These are phyloP conservation scores for Parastagonospora avenae DNA, from an alignment of 2,329 filamentous ascomycete species.

Conservation along the genomic window DNA sequence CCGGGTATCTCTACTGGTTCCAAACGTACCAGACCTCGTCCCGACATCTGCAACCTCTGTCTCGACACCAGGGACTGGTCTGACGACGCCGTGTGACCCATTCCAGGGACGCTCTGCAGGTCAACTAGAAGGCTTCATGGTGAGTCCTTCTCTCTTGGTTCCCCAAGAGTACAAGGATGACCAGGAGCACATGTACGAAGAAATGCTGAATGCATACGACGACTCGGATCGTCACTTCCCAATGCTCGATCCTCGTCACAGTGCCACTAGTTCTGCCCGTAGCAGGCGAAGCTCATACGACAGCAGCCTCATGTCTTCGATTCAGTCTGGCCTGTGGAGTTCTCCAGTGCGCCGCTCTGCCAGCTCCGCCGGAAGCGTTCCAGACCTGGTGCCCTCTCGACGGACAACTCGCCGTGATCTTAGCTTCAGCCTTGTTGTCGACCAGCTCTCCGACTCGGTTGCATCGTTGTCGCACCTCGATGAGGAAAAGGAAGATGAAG, in stretches of 20 bases:
- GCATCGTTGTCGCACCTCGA: constrained; percentile 30
- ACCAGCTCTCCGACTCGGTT: constrained; percentile 42
- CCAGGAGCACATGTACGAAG: constrained; percentile 44
- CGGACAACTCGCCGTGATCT: constrained; percentile 35
- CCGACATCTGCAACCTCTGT: constrained; percentile 41
- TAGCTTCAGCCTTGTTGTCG: constrained; percentile 35
- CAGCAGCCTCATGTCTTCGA: constrained; percentile 57
- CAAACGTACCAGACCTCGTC: constrained; percentile 42
- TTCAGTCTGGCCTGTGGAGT: constrained; percentile 40
- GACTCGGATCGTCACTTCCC: constrained; percentile 55
- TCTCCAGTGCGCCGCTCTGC: constrained; percentile 43
- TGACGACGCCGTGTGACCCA: constrained; percentile 35
- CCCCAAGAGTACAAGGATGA: constrained; percentile 43
- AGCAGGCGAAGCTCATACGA: constrained; percentile 63
- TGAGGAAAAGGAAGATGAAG: constrained; percentile 36
- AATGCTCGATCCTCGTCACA: constrained; percentile 48
- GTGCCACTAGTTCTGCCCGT: constrained; percentile 50
- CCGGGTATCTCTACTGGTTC: constrained; percentile 34
- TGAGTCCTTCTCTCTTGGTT: constrained; percentile 45
- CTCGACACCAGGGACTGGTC: constrained; percentile 35
- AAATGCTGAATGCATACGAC: constrained; percentile 49
- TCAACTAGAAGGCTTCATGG: constrained; percentile 42
- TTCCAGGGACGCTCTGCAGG: constrained; percentile 10
- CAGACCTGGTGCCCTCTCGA: constrained; percentile 45
- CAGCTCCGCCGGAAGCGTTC: constrained; percentile 46